phyloP scores from a whole-genome alignment of 345 rosid genomes.

The Kernera saxatilis region DNA sequence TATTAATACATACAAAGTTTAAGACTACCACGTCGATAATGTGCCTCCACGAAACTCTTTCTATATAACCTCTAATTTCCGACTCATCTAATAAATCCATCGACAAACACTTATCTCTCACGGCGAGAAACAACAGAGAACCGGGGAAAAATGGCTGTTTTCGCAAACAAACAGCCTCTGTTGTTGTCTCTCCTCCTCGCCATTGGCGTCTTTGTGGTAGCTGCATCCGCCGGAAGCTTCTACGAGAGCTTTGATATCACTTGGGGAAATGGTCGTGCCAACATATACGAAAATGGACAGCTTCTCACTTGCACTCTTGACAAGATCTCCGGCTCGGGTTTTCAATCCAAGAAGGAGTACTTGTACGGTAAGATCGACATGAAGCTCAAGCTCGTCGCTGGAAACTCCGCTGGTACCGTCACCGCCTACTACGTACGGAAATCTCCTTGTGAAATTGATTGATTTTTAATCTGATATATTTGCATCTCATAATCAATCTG shows the following conservation, averaged over 20 bases:
- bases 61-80: not conserved
- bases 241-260: slow-evolving; percentile 35
- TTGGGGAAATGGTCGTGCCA: slow-evolving; percentile 43
- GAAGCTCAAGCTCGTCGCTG: slow-evolving; percentile 47
- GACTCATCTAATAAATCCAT: not conserved
- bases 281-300: slow-evolving; percentile 35
- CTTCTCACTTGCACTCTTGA: slow-evolving; percentile 43
- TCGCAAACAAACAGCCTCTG: slow-evolving; percentile 13
- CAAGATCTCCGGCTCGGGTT: slow-evolving; percentile 42
- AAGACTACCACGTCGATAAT: slow-evolving; percentile 29
- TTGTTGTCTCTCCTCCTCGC: slow-evolving; percentile 10
- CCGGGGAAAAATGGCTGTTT: not conserved
- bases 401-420: slow-evolving; percentile 43
- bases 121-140: slow-evolving; percentile 13
- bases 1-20: slow-evolving; percentile 16
- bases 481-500: not conserved
- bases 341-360: slow-evolving; percentile 41
- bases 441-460: not conserved
- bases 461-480: not conserved
- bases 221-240: slow-evolving; percentile 34
- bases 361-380: slow-evolving; percentile 40
- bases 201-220: slow-evolving; percentile 22
- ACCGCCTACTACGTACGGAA: slow-evolving; percentile 41
- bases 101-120: slow-evolving; percentile 2
- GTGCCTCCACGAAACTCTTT: slow-evolving; percentile 33